These are phyloP conservation scores for Juglanconis oblonga DNA, from an alignment of 2,329 filamentous ascomycete genomes.

Conservation along the genomic window DNA sequence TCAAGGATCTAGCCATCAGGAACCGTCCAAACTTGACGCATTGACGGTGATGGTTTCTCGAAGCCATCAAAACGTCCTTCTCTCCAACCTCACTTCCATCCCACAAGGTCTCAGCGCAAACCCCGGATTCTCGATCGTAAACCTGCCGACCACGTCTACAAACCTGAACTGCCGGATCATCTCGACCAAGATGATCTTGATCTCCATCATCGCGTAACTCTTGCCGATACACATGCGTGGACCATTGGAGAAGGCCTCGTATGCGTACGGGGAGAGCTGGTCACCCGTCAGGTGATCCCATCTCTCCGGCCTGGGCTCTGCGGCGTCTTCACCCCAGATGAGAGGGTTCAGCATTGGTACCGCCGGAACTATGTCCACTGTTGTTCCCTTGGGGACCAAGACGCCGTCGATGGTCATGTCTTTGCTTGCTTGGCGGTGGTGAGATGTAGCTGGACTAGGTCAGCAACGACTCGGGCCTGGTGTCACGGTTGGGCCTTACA, in stretches of 20 bases:
- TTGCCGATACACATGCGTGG: constrained; percentile 37
- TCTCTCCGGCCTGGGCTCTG: constrained; percentile 23
- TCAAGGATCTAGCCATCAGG: no score
- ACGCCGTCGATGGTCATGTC: constrained; percentile 24
- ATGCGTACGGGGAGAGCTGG: constrained; percentile 29
- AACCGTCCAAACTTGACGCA: no score
- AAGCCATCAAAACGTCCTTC: no score
- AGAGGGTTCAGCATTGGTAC: constrained; percentile 20
- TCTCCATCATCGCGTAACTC: constrained; percentile 33
- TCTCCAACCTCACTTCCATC: background rate
- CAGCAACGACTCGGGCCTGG: no score
- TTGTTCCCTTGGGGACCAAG: constrained; percentile 24
- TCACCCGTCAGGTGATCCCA: constrained; percentile 23
- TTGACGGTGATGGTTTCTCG: no score
- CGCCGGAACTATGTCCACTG: constrained; percentile 21
- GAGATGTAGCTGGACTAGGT: background rate
- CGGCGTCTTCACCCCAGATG: constrained; percentile 26
- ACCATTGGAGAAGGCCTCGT: constrained; percentile 35
- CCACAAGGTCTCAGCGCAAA: constrained; percentile 2
- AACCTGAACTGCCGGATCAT: constrained; percentile 31
- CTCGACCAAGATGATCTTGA: constrained; percentile 34
- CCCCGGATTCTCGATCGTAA: constrained; percentile 3
- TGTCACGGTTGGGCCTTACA: constrained; percentile 18
- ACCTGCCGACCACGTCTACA: constrained; percentile 18
- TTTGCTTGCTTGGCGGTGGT: constrained; percentile 12